Base-by-base conservation (phyloP, 495 filamentous ascomycete genomes). In the Neurospora terricola region DNA sequence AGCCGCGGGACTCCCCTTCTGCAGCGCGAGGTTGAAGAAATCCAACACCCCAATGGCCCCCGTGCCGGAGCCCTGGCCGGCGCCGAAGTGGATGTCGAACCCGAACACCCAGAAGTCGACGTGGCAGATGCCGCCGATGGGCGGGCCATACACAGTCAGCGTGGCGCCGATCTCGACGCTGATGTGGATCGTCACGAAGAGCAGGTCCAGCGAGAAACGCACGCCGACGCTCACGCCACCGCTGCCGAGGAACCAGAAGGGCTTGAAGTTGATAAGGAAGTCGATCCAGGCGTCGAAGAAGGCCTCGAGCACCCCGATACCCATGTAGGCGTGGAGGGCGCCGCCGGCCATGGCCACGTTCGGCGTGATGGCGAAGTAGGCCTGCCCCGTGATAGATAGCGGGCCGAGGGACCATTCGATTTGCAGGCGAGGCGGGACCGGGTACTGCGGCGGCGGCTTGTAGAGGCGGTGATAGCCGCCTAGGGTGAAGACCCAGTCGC, bases 361-460 rank as follows among this genome's bases (percentile, higher is more conserved):
- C 10, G 86, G 86, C 3, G 86, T 88, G 66, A 89, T 83, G 48
- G 85, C 86, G 72, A 87, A 87, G 75, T 87, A 88, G 5, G 83
- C 81, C 69, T 84, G 59, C 0, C 86, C 87, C 1, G 48, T 59
- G 70, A 89, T 81, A 6, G 70, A 78, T 21, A 88, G 68, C 8
- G 70, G 59, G 39, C 75, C 80, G 18, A 83, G 54, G 7, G 48
- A 66, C 80, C 81, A 88, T 42, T 68, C 73, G 69, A 88, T 87
- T 9, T 71, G 82, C 3, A 89, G 74, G 11, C 87, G 79, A 3
- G 78, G 73, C 0, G 85, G 84, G 21, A 76, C 75, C 0, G 87
- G 86, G 76, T 85, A 89, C 18, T 81, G 71, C 0, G 36, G 2
- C 0, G 86, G 86, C 0, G 48, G 34, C 16, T 72, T 71, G 77